Evolutionary conservation across 176 grass and related monocot genomes (phyloP).

Genomic region (Aechmea fasciata): DNA sequence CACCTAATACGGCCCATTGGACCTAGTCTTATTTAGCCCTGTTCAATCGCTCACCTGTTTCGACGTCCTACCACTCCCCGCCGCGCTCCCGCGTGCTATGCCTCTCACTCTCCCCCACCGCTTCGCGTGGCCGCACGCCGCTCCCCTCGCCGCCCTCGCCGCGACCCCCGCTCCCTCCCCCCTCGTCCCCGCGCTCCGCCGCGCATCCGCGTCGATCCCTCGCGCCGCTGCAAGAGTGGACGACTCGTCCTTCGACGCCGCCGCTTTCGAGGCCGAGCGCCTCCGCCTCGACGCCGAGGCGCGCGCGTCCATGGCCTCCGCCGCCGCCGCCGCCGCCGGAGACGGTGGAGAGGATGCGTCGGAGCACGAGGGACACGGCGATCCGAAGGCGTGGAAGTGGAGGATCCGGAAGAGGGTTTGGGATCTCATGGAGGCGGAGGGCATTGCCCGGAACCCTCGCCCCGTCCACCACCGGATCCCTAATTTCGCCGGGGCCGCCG

Average conservation of each 20-base stretch:
- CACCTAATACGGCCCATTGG: too few species aligned
- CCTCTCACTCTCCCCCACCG: not conserved
- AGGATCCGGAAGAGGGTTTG: slow-evolving; percentile 61
- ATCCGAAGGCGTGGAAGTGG: slow-evolving; percentile 82
- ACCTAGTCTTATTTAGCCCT: too few species aligned
- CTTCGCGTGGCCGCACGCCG: not conserved
- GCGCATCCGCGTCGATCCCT: not conserved
- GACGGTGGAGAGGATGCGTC: slow-evolving; percentile 5
- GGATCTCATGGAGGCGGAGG: slow-evolving; percentile 68
- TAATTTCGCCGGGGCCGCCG: slow-evolving; percentile 64
- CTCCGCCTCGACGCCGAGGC: slow-evolving; percentile 66
- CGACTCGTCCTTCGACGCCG: slow-evolving; percentile 41
- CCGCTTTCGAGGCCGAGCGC: slow-evolving; percentile 60
- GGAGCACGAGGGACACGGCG: slow-evolving; percentile 6
- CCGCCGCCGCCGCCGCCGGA: not conserved
- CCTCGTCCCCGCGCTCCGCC: slow-evolving; percentile 4
- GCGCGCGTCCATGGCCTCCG: slow-evolving; percentile 48
- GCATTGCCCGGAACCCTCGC: slow-evolving; percentile 57
- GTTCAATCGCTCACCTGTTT: too few species aligned
- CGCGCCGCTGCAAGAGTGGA: not conserved
- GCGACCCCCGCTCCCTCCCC: not conserved
- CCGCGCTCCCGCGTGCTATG: not conserved
- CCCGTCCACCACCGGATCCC: slow-evolving; percentile 96
- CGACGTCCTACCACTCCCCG: too few species aligned
- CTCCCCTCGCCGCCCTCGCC: not conserved